Evolutionary conservation across 345 rosid species (phyloP), one percentile per base, ranked within the genome.

Genomic region (Camelina sativa): DNA sequence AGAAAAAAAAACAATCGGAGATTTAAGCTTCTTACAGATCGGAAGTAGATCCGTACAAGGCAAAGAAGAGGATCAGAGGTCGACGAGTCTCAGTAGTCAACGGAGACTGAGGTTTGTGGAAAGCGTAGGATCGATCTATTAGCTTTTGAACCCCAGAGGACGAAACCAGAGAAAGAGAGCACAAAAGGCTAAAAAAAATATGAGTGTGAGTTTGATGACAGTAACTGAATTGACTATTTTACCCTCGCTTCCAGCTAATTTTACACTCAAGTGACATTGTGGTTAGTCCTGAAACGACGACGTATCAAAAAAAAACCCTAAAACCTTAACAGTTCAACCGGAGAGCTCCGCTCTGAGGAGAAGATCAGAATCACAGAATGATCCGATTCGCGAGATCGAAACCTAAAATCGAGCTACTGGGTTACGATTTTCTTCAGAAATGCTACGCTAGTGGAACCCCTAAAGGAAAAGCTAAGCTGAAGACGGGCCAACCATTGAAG

Each of bases 381-480:
- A 65, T 82, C 44, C 79, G 85, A 62, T 54, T 76, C 5, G 63
- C 80, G 43, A 81, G 74, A 74, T 62, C 66, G 2, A 83, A 70
- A 28, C 47, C 75, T 2, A 19, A 28, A 44, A 6, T 76, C 7
- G 80, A 82, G 7, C 64, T 62, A 54, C 30, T 73, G 71, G 53
- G 65, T 53, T 34, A 72, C 63, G 80, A 83, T 50, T 66, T 85
- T 68, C 17, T 79, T 37, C 94, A 87, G 50, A 82, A 80, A 13
- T 85, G 88, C 71, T 83, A 78, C 40, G 91, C 76, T 10, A 83
- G 91, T 62, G 81, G 97, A 72, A 89, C 94, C 9, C 81, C 91
- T 0, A 91, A 89, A 60, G 97, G 97, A 3, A 88, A 89, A 58
- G 57, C 76, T 1, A 90, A 88, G 71, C 25, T 76, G 62, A 86